phyloP scores from a whole-genome alignment of 352 stramenopile species.

The Globisporangium perplexum region DNA sequence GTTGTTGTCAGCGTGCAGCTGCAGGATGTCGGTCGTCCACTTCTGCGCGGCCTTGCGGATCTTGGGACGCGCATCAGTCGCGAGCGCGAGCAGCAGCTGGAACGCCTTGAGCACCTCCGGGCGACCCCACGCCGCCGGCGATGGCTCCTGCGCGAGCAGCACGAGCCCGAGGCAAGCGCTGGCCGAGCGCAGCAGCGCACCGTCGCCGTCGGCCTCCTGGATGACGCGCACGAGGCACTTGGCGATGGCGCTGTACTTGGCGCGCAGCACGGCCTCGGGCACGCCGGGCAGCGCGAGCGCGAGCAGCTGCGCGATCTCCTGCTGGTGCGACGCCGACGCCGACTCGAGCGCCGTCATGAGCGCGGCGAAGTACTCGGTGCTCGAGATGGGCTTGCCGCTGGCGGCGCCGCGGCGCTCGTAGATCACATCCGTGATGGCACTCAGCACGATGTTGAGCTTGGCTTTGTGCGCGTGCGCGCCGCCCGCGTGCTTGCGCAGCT shows the following conservation, averaged over 20 bases:
- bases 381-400: slow-evolving; percentile 35
- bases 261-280: slow-evolving; percentile 65
- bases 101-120: slow-evolving; percentile 72
- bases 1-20: slow-evolving; percentile 59
- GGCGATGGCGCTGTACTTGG: slow-evolving; percentile 71
- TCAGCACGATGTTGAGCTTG: slow-evolving; percentile 82
- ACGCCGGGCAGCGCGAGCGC: slow-evolving; percentile 69
- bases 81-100: slow-evolving; percentile 69
- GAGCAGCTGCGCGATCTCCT: slow-evolving; percentile 75
- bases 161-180: slow-evolving; percentile 54
- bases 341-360: slow-evolving; percentile 85
- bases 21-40: slow-evolving; percentile 65
- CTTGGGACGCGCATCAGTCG: slow-evolving; percentile 78
- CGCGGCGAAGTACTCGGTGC: slow-evolving; percentile 84
- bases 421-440: slow-evolving; percentile 80
- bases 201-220: slow-evolving; percentile 60
- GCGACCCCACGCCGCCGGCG: slow-evolving; percentile 47
- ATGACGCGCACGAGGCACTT: slow-evolving; percentile 67
- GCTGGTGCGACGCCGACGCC: slow-evolving; percentile 58
- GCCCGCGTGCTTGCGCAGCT: slow-evolving; percentile 76
- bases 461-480: slow-evolving; percentile 75
- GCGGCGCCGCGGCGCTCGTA: slow-evolving; percentile 47
- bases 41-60: slow-evolving; percentile 78
- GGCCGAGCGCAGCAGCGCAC: slow-evolving; percentile 53
- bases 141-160: slow-evolving; percentile 71